These are phyloP conservation scores for Micractinium conductrix DNA, from an alignment of 139 green algal genomes.

Conservation along the genomic window DNA sequence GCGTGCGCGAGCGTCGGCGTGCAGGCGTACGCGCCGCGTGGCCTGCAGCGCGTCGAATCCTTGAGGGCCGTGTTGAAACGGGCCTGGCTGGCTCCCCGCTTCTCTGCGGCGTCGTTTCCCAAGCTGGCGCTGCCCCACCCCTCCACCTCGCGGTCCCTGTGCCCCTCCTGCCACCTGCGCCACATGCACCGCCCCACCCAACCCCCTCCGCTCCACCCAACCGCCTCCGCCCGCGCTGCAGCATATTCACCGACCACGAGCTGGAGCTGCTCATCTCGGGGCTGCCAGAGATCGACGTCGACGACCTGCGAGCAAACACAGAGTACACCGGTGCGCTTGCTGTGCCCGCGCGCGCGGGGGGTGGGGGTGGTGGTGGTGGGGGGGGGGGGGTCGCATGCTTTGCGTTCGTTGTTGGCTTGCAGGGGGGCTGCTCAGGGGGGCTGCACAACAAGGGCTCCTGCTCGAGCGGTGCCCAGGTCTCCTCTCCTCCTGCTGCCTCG, in stretches of 20 bases:
- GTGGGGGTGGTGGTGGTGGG: background rate
- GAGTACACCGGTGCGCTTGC: constrained; percentile 93
- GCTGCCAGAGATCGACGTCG: constrained; percentile 95
- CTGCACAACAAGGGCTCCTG: background rate
- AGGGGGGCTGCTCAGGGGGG: background rate
- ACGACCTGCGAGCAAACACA: constrained; percentile 90
- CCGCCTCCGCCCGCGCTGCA: constrained; percentile 39
- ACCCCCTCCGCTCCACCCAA: background rate
- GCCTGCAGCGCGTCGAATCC: too few relatives aligned
- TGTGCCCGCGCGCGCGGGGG: too few relatives aligned
- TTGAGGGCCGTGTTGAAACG: too few relatives aligned
- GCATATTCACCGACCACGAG: constrained; percentile 97
- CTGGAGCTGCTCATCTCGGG: constrained; percentile 98
- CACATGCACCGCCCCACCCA: too few relatives aligned
- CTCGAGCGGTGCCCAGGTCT: background rate
- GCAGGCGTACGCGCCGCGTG: too few relatives aligned
- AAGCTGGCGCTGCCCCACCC: too few relatives aligned
- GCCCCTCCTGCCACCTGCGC: too few relatives aligned
- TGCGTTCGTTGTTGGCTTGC: too few relatives aligned
- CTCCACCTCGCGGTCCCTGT: too few relatives aligned
- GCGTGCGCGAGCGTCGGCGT: too few relatives aligned
- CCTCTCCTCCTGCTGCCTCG: background rate
- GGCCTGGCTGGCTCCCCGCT: too few relatives aligned
- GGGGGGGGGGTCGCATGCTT: background rate
- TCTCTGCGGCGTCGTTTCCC: too few relatives aligned